phyloP scores from a whole-genome alignment of 768 basidiomycete genomes.

The Pleurotus eryngii region DNA sequence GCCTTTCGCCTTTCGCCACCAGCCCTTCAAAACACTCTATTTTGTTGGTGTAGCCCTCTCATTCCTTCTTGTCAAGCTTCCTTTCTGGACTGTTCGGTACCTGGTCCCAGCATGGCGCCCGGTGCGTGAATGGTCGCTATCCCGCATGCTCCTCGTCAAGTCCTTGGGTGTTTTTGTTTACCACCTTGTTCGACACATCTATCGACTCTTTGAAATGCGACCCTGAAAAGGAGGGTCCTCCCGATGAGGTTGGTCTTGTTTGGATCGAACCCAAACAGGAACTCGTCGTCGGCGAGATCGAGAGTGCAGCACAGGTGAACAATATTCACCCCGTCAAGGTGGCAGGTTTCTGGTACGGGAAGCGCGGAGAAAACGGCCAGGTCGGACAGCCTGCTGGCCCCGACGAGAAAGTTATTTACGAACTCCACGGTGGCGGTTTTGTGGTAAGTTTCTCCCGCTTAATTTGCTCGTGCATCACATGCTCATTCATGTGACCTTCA shows the following conservation, averaged over 20 bases:
- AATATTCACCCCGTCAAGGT: slow-evolving; percentile 24
- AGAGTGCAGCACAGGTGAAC: slow-evolving; percentile 22
- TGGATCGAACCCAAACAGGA: slow-evolving; percentile 33
- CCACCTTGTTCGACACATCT: background rate
- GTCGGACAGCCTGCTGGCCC: slow-evolving; percentile 15
- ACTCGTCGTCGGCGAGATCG: slow-evolving; percentile 27
- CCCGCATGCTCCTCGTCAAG: background rate
- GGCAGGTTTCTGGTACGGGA: slow-evolving; percentile 35
- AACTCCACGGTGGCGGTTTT: slow-evolving; percentile 29
- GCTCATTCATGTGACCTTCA: slow-evolving; percentile 3
- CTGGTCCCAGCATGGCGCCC: slow-evolving; percentile 15
- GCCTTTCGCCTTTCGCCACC: slow-evolving; percentile 13
- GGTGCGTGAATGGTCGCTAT: background rate
- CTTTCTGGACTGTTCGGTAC: slow-evolving; percentile 15
- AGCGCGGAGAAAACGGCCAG: slow-evolving; percentile 9
- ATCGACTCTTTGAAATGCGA: background rate
- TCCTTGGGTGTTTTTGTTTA: background rate
- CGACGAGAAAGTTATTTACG: slow-evolving; percentile 30
- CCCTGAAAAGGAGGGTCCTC: slow-evolving; percentile 11
- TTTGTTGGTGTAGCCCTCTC: slow-evolving; percentile 1
- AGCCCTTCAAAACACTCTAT: slow-evolving; percentile 16
- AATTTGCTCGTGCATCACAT: slow-evolving; percentile 15
- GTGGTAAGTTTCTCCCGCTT: slow-evolving; percentile 24
- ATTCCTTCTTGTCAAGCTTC: slow-evolving; percentile 14
- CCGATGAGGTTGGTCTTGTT: slow-evolving; percentile 20